Conservation (phyloP, 495 filamentous ascomycete genomes). For the Collariella sp. region DNA sequence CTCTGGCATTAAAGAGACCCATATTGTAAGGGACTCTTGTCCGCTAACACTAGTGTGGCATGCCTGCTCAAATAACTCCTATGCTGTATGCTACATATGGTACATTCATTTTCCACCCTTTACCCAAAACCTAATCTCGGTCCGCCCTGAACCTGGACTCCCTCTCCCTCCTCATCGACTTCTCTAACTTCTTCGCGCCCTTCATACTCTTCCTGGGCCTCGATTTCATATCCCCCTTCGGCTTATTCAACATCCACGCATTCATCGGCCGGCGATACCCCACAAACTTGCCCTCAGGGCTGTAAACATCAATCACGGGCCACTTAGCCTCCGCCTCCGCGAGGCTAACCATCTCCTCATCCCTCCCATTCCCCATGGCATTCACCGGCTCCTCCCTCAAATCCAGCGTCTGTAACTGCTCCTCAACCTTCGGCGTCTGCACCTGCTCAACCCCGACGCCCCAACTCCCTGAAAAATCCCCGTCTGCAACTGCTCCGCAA, state of each 20-base stretch:
- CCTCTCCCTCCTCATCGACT: slow-evolving; percentile 21
- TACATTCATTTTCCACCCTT: no score
- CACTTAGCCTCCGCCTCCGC: slow-evolving; percentile 29
- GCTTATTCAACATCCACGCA: slow-evolving; percentile 51
- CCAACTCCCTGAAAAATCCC: not conserved
- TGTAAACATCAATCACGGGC: slow-evolving; percentile 76
- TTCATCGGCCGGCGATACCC: slow-evolving; percentile 62
- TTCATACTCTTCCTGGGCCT: slow-evolving; percentile 53
- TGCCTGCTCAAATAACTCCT: no score
- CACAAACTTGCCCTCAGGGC: slow-evolving; percentile 71
- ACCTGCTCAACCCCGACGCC: not conserved
- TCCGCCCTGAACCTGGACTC: not conserved
- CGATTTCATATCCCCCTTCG: slow-evolving; percentile 17
- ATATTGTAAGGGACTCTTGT: not conserved
- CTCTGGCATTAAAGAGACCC: not conserved
- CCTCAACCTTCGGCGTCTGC: not conserved
- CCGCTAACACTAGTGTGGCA: not conserved
- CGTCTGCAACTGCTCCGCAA: not conserved
- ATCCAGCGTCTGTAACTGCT: slow-evolving; percentile 3
- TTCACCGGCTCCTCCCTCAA: slow-evolving; percentile 14
- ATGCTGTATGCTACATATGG: not conserved
- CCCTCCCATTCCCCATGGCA: not conserved
- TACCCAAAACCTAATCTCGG: not conserved
- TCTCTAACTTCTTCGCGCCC: slow-evolving; percentile 45
- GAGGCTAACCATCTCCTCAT: slow-evolving; percentile 40